These are phyloP conservation scores for Bisporella sp. DNA, from an alignment of 2,329 filamentous ascomycete genomes.

Conservation along the genomic window DNA sequence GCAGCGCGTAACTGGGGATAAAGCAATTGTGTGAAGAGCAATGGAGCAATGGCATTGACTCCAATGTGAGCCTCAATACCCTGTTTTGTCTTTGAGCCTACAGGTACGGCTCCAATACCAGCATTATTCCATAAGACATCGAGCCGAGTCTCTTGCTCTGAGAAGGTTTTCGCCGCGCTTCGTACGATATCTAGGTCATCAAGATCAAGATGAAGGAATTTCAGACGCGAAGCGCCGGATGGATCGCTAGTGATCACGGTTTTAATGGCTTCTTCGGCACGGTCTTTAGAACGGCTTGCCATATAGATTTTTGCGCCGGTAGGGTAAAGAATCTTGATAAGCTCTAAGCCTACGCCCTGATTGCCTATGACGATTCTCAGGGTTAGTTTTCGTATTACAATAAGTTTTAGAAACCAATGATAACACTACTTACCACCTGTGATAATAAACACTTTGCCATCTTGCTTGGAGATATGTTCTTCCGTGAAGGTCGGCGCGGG, in stretches of 20 bases:
- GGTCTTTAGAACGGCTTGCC: conserved; percentile 31
- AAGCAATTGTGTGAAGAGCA: conserved; percentile 25
- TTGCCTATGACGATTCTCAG: no score
- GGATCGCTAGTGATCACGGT: background rate
- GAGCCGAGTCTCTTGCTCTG: conserved; percentile 26
- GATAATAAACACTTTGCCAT: conserved; percentile 8
- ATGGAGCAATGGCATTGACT: conserved; percentile 28
- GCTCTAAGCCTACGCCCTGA: conserved; percentile 7
- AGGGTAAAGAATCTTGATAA: conserved; percentile 12
- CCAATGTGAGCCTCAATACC: conserved; percentile 29
- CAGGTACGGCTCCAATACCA: conserved; percentile 27
- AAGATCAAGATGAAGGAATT: conserved; percentile 30
- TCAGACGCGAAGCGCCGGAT: conserved; percentile 27
- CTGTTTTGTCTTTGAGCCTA: conserved; percentile 9
- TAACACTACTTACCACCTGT: conserved; percentile 12
- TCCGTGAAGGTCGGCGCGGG: conserved; percentile 4
- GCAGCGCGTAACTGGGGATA: no score
- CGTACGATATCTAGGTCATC: conserved; percentile 31
- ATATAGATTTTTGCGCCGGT: conserved; percentile 31
- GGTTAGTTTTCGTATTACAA: no score
- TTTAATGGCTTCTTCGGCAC: conserved; percentile 31
- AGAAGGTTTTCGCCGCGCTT: conserved; percentile 26
- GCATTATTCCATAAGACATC: conserved; percentile 33
- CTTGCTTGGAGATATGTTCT: conserved; percentile 1
- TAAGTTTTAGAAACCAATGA: no score